phyloP scores from a whole-genome alignment of 805 yeast genomes.

The Ogataea allantospora region DNA sequence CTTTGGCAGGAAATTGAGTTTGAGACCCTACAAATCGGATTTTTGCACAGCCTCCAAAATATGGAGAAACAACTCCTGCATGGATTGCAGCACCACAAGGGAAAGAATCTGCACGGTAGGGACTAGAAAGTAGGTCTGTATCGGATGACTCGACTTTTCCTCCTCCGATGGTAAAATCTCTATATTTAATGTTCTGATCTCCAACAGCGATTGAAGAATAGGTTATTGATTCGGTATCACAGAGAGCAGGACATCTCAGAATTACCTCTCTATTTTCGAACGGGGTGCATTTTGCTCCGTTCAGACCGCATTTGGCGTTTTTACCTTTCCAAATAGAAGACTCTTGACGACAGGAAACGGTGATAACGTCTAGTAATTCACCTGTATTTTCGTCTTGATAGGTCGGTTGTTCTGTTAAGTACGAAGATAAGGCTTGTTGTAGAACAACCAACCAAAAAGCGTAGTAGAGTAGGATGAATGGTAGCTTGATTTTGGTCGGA shows the following conservation, averaged over 20 bases:
- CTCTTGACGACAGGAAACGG: constrained; percentile 50
- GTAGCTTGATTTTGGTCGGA: constrained; percentile 29
- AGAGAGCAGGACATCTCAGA: constrained; percentile 84
- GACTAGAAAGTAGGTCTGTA: constrained; percentile 42
- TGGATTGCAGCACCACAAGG: constrained; percentile 91
- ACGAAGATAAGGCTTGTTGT: constrained; percentile 42
- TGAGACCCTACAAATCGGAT: constrained; percentile 56
- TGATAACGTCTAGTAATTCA: constrained; percentile 31
- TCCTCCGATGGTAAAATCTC: constrained; percentile 78
- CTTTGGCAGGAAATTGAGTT: constrained; percentile 48
- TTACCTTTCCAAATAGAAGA: constrained; percentile 69
- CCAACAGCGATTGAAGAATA: constrained; percentile 79
- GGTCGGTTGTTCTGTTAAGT: constrained; percentile 43
- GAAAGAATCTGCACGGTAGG: constrained; percentile 85
- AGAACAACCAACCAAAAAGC: constrained; percentile 45
- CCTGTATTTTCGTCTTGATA: constrained; percentile 18
- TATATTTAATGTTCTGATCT: constrained; percentile 59
- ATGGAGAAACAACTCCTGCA: constrained; percentile 72
- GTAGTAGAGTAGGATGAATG: constrained; percentile 39
- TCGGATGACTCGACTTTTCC: constrained; percentile 37
- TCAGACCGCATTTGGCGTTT: constrained; percentile 71
- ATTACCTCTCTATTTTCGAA: constrained; percentile 44
- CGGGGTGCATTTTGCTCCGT: constrained; percentile 59
- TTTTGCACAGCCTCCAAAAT: constrained; percentile 76
- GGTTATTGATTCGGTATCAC: constrained; percentile 75